Percentiles rank a stretch among this genome's conserved stretches.
Evolutionary conservation across 257 asterid species (phyloP).

Genomic region (Solanum clarkiae): DNA sequence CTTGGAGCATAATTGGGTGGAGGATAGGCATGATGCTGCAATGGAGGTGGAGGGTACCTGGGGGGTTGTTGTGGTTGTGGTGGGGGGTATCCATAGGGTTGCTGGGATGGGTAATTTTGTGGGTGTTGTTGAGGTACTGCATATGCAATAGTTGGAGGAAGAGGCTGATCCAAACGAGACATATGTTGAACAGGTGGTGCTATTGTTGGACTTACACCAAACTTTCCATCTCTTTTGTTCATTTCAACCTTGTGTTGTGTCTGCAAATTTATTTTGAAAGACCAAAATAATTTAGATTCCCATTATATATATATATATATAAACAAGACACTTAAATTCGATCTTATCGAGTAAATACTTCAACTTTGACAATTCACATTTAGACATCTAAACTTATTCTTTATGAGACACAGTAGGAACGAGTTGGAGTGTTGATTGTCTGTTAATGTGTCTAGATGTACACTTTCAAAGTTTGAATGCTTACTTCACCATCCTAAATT

Average conservation of each 20-base stretch:
- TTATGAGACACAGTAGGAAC: background rate
- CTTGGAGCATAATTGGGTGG: conserved; percentile 6
- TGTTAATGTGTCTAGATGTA: background rate
- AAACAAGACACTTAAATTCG: no score
- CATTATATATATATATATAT: background rate
- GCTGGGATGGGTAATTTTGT: background rate
- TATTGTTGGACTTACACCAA: conserved; percentile 11
- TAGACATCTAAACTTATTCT: background rate
- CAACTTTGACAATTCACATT: background rate
- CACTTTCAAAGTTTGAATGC: background rate
- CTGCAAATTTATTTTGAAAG: conserved; percentile 3
- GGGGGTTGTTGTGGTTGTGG: background rate
- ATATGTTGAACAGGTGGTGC: conserved; percentile 22
- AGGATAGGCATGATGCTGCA: background rate
- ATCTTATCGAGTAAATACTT: no score
- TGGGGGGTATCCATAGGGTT: background rate
- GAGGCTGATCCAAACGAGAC: conserved; percentile 26
- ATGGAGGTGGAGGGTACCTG: background rate
- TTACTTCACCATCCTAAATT: background rate
- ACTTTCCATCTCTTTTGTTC: conserved; percentile 31
- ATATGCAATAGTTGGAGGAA: conserved; percentile 21
- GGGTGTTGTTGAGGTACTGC: background rate
- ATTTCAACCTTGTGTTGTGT: conserved; percentile 32
- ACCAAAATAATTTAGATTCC: background rate
- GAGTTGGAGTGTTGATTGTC: background rate